A percentile compares a stretch with the other conserved stretches of the same genome.
Evolutionary conservation across 2,329 filamentous ascomycete genomes (phyloP).

Genomic region (Arthrobotrys megalospora): DNA sequence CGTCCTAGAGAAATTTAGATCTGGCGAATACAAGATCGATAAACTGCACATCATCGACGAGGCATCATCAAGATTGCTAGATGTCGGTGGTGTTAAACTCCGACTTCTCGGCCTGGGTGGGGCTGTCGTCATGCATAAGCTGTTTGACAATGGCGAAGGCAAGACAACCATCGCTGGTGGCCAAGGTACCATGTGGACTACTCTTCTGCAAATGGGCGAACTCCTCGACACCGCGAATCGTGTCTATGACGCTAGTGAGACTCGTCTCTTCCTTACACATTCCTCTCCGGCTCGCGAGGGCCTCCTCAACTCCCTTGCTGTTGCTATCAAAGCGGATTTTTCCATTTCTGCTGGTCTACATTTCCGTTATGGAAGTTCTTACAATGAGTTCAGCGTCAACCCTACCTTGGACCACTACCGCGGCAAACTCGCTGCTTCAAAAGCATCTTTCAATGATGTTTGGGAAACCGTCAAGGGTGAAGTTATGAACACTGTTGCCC

Average conservation of each 20-base stretch:
- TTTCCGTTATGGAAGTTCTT: constrained; percentile 98
- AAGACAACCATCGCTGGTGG: constrained; percentile 98
- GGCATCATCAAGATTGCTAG: constrained; percentile 93
- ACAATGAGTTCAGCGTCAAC: constrained; percentile 99
- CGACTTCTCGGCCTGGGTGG: constrained; percentile 93
- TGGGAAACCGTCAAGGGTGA: constrained; percentile 99
- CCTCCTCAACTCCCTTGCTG: constrained; percentile 95
- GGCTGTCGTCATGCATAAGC: constrained; percentile 99
- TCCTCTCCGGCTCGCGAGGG: constrained; percentile 96
- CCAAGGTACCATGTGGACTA: constrained; percentile 99
- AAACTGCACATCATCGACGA: constrained; percentile 99
- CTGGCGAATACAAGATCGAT: constrained; percentile 95
- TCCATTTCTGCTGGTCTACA: constrained; percentile 97
- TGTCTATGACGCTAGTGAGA: constrained; percentile 98
- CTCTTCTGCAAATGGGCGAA: constrained; percentile 96
- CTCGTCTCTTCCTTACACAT: constrained; percentile 95
- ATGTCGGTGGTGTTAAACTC: constrained; percentile 95
- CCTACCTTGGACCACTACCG: constrained; percentile 98
- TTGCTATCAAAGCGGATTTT: constrained; percentile 97
- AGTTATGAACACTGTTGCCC: constrained; percentile 92
- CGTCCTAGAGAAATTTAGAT: constrained; percentile 96
- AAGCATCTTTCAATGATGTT: constrained; percentile 98
- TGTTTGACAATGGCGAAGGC: constrained; percentile 98
- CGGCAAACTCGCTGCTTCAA: constrained; percentile 96
- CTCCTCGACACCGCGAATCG: constrained; percentile 97